These are phyloP conservation scores for Dalbergia oliveri DNA, from an alignment of 306 rosid genomes.

Conservation along the genomic window DNA sequence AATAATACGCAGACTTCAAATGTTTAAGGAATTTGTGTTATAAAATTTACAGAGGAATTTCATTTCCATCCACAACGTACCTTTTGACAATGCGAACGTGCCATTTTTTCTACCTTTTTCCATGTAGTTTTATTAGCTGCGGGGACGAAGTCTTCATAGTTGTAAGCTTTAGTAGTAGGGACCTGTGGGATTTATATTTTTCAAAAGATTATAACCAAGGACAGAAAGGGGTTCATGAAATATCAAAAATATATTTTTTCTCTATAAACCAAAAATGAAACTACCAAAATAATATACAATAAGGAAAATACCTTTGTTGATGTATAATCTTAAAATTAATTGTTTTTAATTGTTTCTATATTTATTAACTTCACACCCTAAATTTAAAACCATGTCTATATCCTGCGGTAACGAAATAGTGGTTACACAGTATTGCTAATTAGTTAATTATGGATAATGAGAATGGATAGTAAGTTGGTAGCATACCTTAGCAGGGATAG, in stretches of 20 bases:
- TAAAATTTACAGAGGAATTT: not conserved
- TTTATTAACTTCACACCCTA: not conserved
- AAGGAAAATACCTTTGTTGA: not conserved
- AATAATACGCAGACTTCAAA: not conserved
- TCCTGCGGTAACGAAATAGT: not conserved
- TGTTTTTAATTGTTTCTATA: not conserved
- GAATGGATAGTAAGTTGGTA: not conserved
- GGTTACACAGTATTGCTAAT: not conserved
- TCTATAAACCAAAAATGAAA: slow-evolving; percentile 26
- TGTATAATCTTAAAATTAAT: not conserved
- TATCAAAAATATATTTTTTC: not conserved
- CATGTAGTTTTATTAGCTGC: slow-evolving; percentile 55
- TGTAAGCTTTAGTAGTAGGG: slow-evolving; percentile 36
- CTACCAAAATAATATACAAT: slow-evolving; percentile 26
- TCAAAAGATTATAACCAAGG: slow-evolving; percentile 9
- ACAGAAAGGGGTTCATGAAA: slow-evolving; percentile 4
- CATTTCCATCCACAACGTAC: slow-evolving; percentile 43
- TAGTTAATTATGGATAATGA: slow-evolving; percentile 21
- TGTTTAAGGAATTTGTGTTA: slow-evolving; percentile 1
- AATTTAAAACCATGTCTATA: not conserved
- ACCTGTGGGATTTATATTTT: slow-evolving; percentile 52
- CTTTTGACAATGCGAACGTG: slow-evolving; percentile 55
- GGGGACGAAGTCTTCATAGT: slow-evolving; percentile 52
- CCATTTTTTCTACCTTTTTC: slow-evolving; percentile 53
- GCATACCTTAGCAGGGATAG: slow-evolving; percentile 54